Evolutionary conservation across 768 basidiomycete species (phyloP), one percentile per base, ranked within the genome.

Genomic region (Rhizopogon vulgaris): DNA sequence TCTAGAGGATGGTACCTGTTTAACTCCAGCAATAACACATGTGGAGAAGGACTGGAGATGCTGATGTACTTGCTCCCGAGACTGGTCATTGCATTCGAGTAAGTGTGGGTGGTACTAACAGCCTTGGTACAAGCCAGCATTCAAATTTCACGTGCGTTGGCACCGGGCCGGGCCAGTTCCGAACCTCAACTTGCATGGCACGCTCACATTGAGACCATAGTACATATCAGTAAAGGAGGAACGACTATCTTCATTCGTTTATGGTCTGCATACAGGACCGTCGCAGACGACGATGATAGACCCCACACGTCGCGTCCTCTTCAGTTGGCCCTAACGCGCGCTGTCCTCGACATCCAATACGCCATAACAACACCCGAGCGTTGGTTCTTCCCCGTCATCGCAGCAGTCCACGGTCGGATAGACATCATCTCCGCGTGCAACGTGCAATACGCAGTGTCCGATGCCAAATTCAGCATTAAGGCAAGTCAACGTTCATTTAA

Each of bases 361-460:
- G 80, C 82, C 27, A 87, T 95, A 39, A 73, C 79, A 0, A 73
- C 84, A 0, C 80, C 90, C 0, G 82, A 85, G 55, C 71, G 78
- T 10, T 84, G 84, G 50, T 76, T 77, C 0, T 84, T 87, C 62
- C 93, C 94, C 0, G 88, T 95, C 51, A 87, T 96, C 39, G 87
- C 73, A 0, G 92, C 93, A 0, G 71, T 88, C 0, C 85, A 92
- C 58, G 93, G 92, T 0, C 87, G 85, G 0, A 73, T 94, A 9
- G 93, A 96, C 66, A 73, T 94, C 39, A 50, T 60, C 9, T 46
- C 68, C 0, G 80, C 85, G 0, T 91, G 90, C 64, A 93, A 95
- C 63, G 77, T 96, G 9, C 78, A 93, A 0, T 84, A 82, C 54
- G 82, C 87, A 3, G 79, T 89, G 0, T 73, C 78, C 0, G 75